Conservation (phyloP, 208 protist genomes). For the Tetramitus jugosus region DNA sequence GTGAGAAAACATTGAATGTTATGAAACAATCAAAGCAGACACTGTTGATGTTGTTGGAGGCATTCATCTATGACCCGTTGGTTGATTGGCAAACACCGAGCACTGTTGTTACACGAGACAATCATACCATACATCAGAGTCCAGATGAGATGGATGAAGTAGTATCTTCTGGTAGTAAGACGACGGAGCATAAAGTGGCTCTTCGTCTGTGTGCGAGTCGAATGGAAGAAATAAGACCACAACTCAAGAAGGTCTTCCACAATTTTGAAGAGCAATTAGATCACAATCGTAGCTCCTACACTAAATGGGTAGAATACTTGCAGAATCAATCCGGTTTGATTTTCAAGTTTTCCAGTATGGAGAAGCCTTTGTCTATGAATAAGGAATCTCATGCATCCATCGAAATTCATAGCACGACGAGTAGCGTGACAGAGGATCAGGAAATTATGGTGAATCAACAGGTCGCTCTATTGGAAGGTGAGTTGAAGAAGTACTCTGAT, state of each 20-base stretch:
- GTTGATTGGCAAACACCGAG: constrained; percentile 41
- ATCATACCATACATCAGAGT: no score
- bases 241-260: not conserved
- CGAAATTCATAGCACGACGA: not conserved
- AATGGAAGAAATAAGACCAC: not conserved
- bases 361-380: not conserved
- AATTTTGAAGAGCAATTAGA: not conserved
- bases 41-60: constrained; percentile 53
- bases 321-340: no score
- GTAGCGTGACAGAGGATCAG: no score
- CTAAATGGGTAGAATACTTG: not conserved
- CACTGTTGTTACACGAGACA: no score
- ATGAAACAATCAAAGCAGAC: constrained; percentile 33
- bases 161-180: not conserved
- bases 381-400: not conserved
- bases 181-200: not conserved
- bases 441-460: not conserved
- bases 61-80: constrained; percentile 69
- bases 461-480: not conserved
- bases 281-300: not conserved
- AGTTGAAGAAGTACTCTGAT: not conserved
- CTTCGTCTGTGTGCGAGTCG: not conserved
- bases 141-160: no score
- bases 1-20: constrained; percentile 29
- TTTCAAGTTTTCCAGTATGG: no score